Conservation (phyloP, 2,329 filamentous ascomycete species). For the Xenoacremonium recifei region DNA sequence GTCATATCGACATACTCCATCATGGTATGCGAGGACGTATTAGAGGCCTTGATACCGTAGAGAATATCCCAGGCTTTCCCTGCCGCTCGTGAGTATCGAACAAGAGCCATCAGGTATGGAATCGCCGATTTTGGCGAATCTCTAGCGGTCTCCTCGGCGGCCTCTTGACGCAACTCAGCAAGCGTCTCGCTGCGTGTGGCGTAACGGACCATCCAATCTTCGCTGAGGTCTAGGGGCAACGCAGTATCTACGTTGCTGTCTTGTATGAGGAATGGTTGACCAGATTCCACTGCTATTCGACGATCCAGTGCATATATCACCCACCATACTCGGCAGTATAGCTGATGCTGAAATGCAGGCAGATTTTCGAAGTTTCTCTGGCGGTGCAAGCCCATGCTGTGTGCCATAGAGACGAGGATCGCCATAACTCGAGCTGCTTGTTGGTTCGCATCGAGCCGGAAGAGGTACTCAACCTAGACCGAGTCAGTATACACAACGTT, state of each 20-base stretch:
- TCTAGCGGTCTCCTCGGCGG: constrained; percentile 4
- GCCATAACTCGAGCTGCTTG: constrained; percentile 12
- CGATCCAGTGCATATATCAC: constrained; percentile 13
- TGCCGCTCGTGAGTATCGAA: constrained; percentile 13
- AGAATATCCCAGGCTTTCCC: constrained; percentile 18
- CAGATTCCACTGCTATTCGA: constrained; percentile 15
- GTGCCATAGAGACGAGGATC: constrained; percentile 11
- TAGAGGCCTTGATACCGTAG: constrained; percentile 12
- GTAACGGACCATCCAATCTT: constrained; percentile 14
- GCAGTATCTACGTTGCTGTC: constrained; percentile 15
- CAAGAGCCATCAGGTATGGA: constrained; percentile 13
- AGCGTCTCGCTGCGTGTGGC: constrained; percentile 1
- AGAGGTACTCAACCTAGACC: constrained; percentile 13
- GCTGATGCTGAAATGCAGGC: constrained; percentile 12
- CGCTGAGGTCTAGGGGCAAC: constrained; percentile 12
- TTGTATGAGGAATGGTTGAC: constrained; percentile 15
- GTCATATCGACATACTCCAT: constrained; percentile 14
- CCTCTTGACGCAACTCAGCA: constrained; percentile 5
- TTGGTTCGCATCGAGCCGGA: constrained; percentile 17
- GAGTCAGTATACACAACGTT: not conserved
- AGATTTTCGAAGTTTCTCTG: constrained; percentile 12
- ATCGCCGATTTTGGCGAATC: constrained; percentile 5
- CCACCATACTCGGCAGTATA: constrained; percentile 17
- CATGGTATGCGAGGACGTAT: constrained; percentile 8
- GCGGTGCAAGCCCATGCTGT: constrained; percentile 15